A percentile compares a stretch with the other conserved stretches of the same genome.
phyloP scores from a whole-genome alignment of 768 basidiomycete species.

The Cyathus striatus region DNA sequence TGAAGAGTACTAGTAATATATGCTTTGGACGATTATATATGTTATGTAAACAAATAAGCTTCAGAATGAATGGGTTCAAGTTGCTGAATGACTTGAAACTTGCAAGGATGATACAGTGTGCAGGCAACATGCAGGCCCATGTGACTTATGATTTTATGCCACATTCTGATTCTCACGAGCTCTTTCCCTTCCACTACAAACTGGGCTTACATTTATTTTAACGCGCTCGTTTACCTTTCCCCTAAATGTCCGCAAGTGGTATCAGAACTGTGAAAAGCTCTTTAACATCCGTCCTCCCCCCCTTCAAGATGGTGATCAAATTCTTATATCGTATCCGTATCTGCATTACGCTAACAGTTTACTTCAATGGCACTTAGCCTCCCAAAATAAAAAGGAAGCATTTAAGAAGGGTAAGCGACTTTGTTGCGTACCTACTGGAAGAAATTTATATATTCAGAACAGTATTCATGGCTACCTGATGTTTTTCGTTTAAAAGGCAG shows the following conservation, averaged over 20 bases:
- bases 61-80: no score
- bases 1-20: no score
- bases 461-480: slow-evolving; percentile 91
- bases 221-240: slow-evolving; percentile 3
- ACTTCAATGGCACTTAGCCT: slow-evolving; percentile 15
- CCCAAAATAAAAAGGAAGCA: slow-evolving; percentile 45
- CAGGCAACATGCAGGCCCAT: no score
- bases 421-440: background rate
- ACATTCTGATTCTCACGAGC: no score
- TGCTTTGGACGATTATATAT: no score
- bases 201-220: background rate
- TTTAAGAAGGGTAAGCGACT: slow-evolving; percentile 40
- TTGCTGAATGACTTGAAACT: no score
- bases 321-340: slow-evolving; percentile 1
- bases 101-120: no score
- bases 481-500: slow-evolving; percentile 81
- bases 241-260: no score
- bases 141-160: no score
- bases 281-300: slow-evolving; percentile 22
- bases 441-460: background rate
- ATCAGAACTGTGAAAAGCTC: slow-evolving; percentile 24
- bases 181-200: background rate
- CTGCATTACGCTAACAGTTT: slow-evolving; percentile 1
- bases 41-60: no score
- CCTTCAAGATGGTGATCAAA: slow-evolving; percentile 19